Evolutionary conservation across 768 basidiomycete genomes (phyloP), one percentile per base, ranked within the genome.

Genomic region (Candolleomyces eurysporus): DNA sequence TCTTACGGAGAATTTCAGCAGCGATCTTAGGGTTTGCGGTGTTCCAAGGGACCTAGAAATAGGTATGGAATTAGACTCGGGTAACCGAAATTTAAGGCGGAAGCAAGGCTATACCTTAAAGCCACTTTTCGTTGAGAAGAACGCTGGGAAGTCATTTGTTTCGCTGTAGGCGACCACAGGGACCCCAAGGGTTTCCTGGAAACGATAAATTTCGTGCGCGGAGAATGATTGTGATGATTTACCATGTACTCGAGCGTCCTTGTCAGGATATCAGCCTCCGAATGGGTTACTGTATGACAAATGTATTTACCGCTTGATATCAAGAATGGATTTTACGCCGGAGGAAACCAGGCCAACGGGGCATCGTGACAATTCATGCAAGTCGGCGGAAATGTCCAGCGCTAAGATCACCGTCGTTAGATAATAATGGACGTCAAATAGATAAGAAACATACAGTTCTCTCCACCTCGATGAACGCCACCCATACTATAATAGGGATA

Each of bases 371-470:
- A 99, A 83, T 71, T 98, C 94, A 9, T 89, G 88, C 16, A 99
- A 79, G 71, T 99, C 96, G 16, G 96, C 94, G 16, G 96, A 98
- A 31, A 99, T 79, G 68, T 99, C 96, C 86, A 98, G 86, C 17
- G 92, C 94, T 97, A 66, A 10, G 21, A 45, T 22, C 54, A 19
- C 50, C 31, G 31, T 42, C 53, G 14, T 63, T n/a, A 60, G 17
- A 54, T 26, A 62, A 59, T n/a, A 54, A n/a, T 10, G 14, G 60
- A 31, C 45, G 26, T 31, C 22, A 58, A 55, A 52, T 16, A 60
- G 31, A n/a, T 57, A n/a, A 22, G 53, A 40, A 42, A 68, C 72
- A 58, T 60, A 82, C 82, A 77, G 32, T 70, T 76, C 65, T 79
- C 76, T 59, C 72, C 79, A 31, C 79, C 94, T 78, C 65, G 80